phyloP scores from a whole-genome alignment of 306 rosid species.

The Pterocarpus macrocarpus region DNA sequence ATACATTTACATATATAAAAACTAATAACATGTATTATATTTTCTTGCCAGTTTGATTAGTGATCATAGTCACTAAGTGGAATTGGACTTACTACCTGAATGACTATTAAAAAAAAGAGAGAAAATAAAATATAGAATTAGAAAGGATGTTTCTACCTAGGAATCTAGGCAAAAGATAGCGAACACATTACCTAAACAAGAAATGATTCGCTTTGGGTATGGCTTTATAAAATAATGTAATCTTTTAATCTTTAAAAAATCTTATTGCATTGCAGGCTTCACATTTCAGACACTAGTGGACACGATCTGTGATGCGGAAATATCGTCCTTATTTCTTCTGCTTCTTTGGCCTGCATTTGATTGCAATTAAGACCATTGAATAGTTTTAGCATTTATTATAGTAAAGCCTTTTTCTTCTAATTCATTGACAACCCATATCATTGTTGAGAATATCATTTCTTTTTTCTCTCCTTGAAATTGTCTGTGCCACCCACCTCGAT shows the following conservation, averaged over 20 bases:
- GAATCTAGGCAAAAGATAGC: constrained; percentile 61
- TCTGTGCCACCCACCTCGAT: constrained; percentile 46
- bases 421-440: constrained; percentile 43
- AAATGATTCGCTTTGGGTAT: constrained; percentile 45
- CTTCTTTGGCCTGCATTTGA: constrained; percentile 54
- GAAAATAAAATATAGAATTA: constrained; percentile 19
- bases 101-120: constrained; percentile 15
- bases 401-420: background rate
- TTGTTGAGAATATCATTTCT: constrained; percentile 28
- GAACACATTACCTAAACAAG: constrained; percentile 56
- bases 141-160: constrained; percentile 57
- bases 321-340: constrained; percentile 39
- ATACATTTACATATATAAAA: background rate
- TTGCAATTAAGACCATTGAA: constrained; percentile 45
- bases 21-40: background rate
- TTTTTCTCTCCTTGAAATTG: constrained; percentile 25
- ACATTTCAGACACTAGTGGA: constrained; percentile 49
- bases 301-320: constrained; percentile 48
- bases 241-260: background rate
- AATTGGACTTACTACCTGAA: constrained; percentile 49
- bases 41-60: background rate
- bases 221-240: constrained; percentile 30
- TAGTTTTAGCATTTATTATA: constrained; percentile 8
- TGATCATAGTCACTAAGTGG: constrained; percentile 22
- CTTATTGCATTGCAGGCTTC: constrained; percentile 31